Conservation (phyloP, 768 basidiomycete genomes). For the Bullera alba region DNA sequence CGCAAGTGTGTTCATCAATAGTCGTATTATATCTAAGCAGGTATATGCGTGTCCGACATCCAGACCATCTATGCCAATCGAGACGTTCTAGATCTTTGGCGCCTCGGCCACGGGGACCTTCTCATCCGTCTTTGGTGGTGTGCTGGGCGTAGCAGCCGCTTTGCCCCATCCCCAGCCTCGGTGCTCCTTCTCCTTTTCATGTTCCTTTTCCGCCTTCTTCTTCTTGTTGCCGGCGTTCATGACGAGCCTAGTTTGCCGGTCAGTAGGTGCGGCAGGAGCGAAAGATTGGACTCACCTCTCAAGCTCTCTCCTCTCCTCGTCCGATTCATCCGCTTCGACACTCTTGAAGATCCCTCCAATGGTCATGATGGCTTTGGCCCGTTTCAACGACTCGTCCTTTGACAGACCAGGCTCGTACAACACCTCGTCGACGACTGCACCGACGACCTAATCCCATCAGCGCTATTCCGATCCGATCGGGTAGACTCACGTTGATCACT, state of each 20-base stretch:
- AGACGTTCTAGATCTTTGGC: no score
- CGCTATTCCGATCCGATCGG: background rate
- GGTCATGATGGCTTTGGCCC: slow-evolving; percentile 85
- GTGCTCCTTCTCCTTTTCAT: slow-evolving; percentile 19
- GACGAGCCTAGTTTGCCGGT: slow-evolving; percentile 27
- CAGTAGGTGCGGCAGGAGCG: background rate
- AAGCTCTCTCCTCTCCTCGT: slow-evolving; percentile 86
- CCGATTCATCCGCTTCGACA: slow-evolving; percentile 77
- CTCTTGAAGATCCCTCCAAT: slow-evolving; percentile 86
- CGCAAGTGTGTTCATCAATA: no score
- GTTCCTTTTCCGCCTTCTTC: slow-evolving; percentile 41
- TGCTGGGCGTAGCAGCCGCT: background rate
- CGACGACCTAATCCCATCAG: slow-evolving; percentile 14
- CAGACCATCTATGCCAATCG: no score
- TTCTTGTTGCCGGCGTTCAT: slow-evolving; percentile 46
- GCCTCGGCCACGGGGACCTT: no score
- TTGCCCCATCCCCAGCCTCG: slow-evolving; percentile 23
- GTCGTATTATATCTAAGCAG: no score
- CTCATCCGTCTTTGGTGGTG: no score
- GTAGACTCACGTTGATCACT: slow-evolving; percentile 75
- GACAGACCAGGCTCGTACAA: slow-evolving; percentile 69
- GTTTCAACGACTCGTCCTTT: slow-evolving; percentile 64
- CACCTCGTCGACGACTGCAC: slow-evolving; percentile 71
- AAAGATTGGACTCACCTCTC: slow-evolving; percentile 60
- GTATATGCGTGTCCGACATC: no score